Evolutionary conservation across 148 eudicot species (phyloP), one percentile per base, ranked within the genome.

Genomic region (Tetragonia tetragonoides): DNA sequence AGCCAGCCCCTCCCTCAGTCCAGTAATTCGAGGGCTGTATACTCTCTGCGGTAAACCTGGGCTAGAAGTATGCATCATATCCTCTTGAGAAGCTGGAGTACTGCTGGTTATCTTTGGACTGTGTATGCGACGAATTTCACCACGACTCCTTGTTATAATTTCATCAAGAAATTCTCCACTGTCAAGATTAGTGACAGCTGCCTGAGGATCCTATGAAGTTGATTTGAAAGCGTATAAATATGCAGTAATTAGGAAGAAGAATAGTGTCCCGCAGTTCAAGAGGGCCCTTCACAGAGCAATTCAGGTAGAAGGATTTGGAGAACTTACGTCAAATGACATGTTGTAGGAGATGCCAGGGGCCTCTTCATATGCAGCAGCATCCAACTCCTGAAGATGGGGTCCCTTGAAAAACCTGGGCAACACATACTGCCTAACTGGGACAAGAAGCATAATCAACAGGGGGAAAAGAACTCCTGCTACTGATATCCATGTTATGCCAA

Each of bases 391-490:
- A 82, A 95, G 92, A 88, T 95, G 99, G 75, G 82, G 95, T 49
- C 84, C 92, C 84, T 95, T 95, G 82, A 93, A 95, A 76, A 93
- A 90, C 81, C 84, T 89, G 15, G 99, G 93, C 51, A 95, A 90
- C 66, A 90, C 40, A 81, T 90, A 95, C 76, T 95, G 99, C 74
- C 99, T 88, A 65, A 93, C 97, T 7, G 99, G 99, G 65, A 95
- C 97, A 75, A 95, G 93, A 72, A 95, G 97, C 99, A 95, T 95
- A 81, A 95, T 95, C 85, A 95, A 56, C 82, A 95, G 77, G 20
- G 99, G 99, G 78, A 95, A 95, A 60, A 95, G 93, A 68, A 95
- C 97, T 59, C 99, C 99, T 44, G 99, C 99, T 63, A 95, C 83
- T 34, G 97, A 97, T 68, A 95, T 93, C 99, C 99, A 95, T 41